Percentiles rank a stretch among this genome's conserved stretches.
These are phyloP conservation scores for Chamaecrista fasciculata DNA, from an alignment of 306 rosid genomes.

Conservation along the genomic window DNA sequence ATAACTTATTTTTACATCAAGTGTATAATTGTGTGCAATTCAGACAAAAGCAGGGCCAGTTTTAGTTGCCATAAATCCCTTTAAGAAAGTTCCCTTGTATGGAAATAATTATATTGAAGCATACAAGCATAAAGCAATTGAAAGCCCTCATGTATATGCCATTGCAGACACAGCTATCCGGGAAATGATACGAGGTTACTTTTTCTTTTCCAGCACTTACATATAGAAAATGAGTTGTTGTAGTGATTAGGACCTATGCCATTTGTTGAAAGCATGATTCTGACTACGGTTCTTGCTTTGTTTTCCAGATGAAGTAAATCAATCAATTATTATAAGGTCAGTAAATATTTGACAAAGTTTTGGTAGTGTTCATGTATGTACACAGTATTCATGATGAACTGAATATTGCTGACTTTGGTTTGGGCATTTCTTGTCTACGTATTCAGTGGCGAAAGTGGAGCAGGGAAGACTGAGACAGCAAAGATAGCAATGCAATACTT, in stretches of 20 bases:
- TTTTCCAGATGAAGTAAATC: slow-evolving; percentile 94
- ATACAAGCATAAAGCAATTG: slow-evolving; percentile 64
- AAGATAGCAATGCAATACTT: slow-evolving; percentile 98
- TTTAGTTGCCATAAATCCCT: slow-evolving; percentile 94
- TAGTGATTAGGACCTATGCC: slow-evolving; percentile 20
- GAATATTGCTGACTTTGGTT: background rate
- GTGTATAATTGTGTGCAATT: slow-evolving; percentile 32
- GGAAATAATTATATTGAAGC: slow-evolving; percentile 84
- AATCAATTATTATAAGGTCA: slow-evolving; percentile 95
- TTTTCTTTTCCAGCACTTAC: slow-evolving; percentile 6
- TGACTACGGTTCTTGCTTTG: slow-evolving; percentile 23
- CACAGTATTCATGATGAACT: slow-evolving; percentile 5
- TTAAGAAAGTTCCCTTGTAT: slow-evolving; percentile 85
- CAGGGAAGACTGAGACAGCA: slow-evolving; percentile 98
- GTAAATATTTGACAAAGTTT: slow-evolving; percentile 20
- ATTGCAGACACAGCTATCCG: slow-evolving; percentile 90
- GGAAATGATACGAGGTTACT: slow-evolving; percentile 86
- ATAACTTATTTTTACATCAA: background rate
- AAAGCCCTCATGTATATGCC: slow-evolving; percentile 95
- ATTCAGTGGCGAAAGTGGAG: slow-evolving; percentile 97
- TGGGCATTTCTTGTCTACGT: slow-evolving; percentile 19
- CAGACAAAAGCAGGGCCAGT: slow-evolving; percentile 99
- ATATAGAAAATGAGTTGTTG: slow-evolving; percentile 22
- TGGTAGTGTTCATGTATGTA: background rate
- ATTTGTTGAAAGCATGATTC: slow-evolving; percentile 30